A percentile compares a stretch with the other conserved stretches of the same genome.
These are phyloP conservation scores for Yamadazyma olivae DNA, from an alignment of 805 yeast genomes.

Conservation along the genomic window DNA sequence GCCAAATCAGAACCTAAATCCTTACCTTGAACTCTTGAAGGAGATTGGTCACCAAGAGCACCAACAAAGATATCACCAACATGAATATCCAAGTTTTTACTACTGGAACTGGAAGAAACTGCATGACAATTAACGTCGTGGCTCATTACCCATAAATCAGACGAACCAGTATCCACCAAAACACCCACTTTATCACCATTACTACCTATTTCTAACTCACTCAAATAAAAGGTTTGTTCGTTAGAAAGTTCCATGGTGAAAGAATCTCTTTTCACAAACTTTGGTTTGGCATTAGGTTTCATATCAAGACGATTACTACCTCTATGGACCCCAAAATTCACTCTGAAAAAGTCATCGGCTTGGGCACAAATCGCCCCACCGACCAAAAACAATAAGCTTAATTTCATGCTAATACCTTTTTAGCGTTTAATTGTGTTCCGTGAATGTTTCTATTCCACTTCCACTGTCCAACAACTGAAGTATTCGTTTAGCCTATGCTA, in stretches of 20 bases:
- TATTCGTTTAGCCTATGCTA: no score
- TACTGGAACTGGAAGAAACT: neutral
- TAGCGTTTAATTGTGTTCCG: no score
- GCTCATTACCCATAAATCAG: conserved; percentile 42
- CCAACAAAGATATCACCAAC: conserved; percentile 7
- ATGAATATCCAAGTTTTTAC: conserved; percentile 8
- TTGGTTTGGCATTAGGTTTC: conserved; percentile 6
- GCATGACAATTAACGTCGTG: conserved; percentile 22
- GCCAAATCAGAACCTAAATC: conserved; percentile 3
- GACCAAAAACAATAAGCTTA: no score
- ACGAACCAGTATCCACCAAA: conserved; percentile 40
- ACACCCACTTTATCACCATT: conserved; percentile 24
- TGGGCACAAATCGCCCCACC: neutral
- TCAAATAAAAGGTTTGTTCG: conserved; percentile 27
- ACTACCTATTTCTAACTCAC: conserved; percentile 28
- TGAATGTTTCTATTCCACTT: no score
- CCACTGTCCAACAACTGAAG: no score
- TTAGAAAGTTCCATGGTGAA: conserved; percentile 17
- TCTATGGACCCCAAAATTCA: conserved; percentile 11
- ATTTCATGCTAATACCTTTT: no score
- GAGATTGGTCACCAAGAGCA: neutral
- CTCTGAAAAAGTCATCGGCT: conserved; percentile 6
- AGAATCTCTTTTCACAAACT: conserved; percentile 9
- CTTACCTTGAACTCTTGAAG: conserved; percentile 2
- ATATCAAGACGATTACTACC: conserved; percentile 11